Evolutionary conservation across 495 filamentous ascomycete genomes (phyloP), one percentile per base, ranked within the genome.

Genomic region (Coniosporium apollinis): DNA sequence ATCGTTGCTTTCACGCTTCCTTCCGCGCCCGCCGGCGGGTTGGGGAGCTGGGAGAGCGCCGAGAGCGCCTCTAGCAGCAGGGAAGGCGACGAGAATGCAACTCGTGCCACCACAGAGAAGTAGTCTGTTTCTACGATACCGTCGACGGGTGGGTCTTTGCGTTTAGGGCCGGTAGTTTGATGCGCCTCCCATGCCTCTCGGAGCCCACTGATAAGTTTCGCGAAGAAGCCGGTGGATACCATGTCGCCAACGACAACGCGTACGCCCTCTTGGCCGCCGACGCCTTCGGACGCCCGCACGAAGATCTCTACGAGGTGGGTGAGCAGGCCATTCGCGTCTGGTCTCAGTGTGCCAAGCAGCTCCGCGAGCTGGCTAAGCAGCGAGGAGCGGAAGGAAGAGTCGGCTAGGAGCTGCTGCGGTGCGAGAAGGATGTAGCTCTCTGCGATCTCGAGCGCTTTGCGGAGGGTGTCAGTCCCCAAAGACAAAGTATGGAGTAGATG

Each of bases 391-490:
- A 75, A 57, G n/a, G 54, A 50, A n/a, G 19, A 30, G 42, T 80
- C 70, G 31, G 62, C 63, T 4, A 97, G 72, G 15, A 94, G 72
- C 11, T 74, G 66, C 19, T 69, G 59, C 0, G 89, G 89, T 0
- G 82, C 74, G 4, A 94, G 70, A 17, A 82, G 44, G 29, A 94
- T 66, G 50, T 94, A 96, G 1, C 66, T 70, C 45, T 85, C 82
- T 7, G 76, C 61, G 39, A 89, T 82, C 33, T 74, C 67, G 11
- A 83, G 65, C 2, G 75, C 68, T 34, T 74, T 70, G 5, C 74
- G 69, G 2, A 87, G 66, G 18, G 66, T 77, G 30, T 81, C 70
- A 1, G 77, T 74, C 17, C 72, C 79, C 34, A 73, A 60, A 22
- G 81, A 69, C 19, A 87, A 69, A 14, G 86, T 67, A 0, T 76